phyloP scores from a whole-genome alignment of 2,329 filamentous ascomycete genomes.

The Epichloe bromicola region DNA sequence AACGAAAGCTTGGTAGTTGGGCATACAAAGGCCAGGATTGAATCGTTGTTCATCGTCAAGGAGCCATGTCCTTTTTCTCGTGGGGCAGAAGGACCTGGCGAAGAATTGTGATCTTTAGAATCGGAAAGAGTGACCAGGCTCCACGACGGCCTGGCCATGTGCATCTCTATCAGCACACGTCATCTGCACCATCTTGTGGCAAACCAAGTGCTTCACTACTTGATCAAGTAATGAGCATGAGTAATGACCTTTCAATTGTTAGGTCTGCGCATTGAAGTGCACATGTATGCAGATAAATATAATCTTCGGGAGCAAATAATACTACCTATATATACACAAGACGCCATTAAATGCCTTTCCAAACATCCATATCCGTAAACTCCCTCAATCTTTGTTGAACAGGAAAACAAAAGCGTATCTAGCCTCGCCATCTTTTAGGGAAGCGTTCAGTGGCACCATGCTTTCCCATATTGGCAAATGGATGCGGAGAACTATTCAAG shows the following conservation, averaged over 20 bases:
- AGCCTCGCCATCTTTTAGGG: constrained; percentile 13
- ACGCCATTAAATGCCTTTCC: constrained; percentile 3
- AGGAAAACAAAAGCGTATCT: background rate
- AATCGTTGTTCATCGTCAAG: background rate
- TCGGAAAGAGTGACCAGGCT: background rate
- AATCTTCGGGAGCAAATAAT: background rate
- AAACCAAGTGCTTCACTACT: background rate
- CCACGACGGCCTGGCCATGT: background rate
- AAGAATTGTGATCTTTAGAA: background rate
- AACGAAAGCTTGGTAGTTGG: background rate
- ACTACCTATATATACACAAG: background rate
- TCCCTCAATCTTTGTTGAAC: background rate
- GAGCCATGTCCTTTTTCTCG: background rate
- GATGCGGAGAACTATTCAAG: constrained; percentile 19
- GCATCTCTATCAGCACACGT: too few relatives aligned
- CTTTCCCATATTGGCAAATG: constrained; percentile 25
- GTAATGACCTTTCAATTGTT: too few relatives aligned
- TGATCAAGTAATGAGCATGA: too few relatives aligned
- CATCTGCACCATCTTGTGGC: background rate
- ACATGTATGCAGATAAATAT: background rate
- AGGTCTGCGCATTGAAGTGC: background rate
- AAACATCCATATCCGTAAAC: background rate
- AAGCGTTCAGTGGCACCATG: constrained; percentile 29
- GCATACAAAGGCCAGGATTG: background rate
- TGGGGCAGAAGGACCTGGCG: background rate